Base-by-base conservation (phyloP, 2,329 filamentous ascomycete genomes). In the Fusarium austroafricanum region DNA sequence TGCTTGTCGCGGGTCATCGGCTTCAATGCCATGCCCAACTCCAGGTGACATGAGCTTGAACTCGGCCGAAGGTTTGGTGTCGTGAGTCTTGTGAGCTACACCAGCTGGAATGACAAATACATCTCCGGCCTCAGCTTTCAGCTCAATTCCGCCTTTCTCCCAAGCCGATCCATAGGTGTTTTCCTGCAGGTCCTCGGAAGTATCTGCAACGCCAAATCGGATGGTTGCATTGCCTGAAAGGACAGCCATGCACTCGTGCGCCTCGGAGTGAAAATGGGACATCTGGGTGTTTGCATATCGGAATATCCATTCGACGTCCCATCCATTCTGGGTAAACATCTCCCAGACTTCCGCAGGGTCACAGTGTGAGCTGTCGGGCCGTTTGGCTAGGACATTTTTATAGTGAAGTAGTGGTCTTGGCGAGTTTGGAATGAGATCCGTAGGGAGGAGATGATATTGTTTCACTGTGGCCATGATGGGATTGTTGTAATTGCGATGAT, bases 21-120 rank as follows among this genome's bases (percentile, higher is more conserved):
- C 75, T 39, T 78, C 75, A 17, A 80, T 77, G 2, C 73, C 75
- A 65, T 79, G 78, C 2, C 75, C 79, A 29, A 80, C 75, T 0
- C 83, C 82, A 0, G 84, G 84, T 33, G 81, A 81, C 53, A 85
- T 62, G 21, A 85, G 47, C 42, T 65, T 55, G 42, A 76, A 70
- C 6, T 63, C 71, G 0, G 73, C 76, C 10, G 67, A 65, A 0
- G 83, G 83, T 10, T 52, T 70, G 0, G 83, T 78, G 31, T 83
- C 67, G 63, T 81, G 81, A 0, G 84, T 86, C 75, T 87, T 88
- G 68, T 88, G 86, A 11, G 84, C 81, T 2, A 85, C 80, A 0
- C 86, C 86, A 0, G 85, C 84, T 0, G 87, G 87, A 4, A 89
- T 78, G 17, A 89, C 76, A 62, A 89, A 89, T 0, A 88, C 85